phyloP scores from a whole-genome alignment of 2,329 filamentous ascomycete species.

The Myriosclerotinia curreyana region DNA sequence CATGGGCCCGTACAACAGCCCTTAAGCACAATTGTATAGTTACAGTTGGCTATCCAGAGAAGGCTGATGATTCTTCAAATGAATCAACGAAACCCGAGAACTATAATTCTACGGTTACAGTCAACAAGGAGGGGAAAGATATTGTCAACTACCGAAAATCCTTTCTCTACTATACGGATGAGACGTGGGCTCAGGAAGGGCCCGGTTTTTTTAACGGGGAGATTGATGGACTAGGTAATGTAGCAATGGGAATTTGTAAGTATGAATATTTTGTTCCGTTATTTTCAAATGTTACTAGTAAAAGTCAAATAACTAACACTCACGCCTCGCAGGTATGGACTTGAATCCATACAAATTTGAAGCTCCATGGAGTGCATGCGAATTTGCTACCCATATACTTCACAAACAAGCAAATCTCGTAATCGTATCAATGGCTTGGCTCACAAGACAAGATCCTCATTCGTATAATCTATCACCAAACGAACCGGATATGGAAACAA shows the following conservation, averaged over 20 bases:
- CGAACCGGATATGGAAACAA: conserved; percentile 68
- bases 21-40: conserved; percentile 65
- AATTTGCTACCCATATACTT: conserved; percentile 53
- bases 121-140: conserved; percentile 58
- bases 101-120: conserved; percentile 54
- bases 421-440: conserved; percentile 75
- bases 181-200: conserved; percentile 59
- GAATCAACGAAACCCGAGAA: conserved; percentile 53
- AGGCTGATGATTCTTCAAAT: conserved; percentile 49
- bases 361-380: conserved; percentile 49
- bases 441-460: conserved; percentile 55
- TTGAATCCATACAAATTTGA: conserved; percentile 57
- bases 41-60: conserved; percentile 72
- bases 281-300: background rate
- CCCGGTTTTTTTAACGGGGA: conserved; percentile 49
- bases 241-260: conserved; percentile 59
- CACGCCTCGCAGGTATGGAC: conserved; percentile 49
- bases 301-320: background rate
- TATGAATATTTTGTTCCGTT: conserved; percentile 26
- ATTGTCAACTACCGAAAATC: conserved; percentile 60
- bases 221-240: conserved; percentile 49
- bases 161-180: conserved; percentile 58
- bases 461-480: conserved; percentile 48
- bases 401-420: conserved; percentile 57
- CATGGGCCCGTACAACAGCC: conserved; percentile 69